Conservation (phyloP, 1,284 basidiomycete genomes). For the Earliella scabrosa region DNA sequence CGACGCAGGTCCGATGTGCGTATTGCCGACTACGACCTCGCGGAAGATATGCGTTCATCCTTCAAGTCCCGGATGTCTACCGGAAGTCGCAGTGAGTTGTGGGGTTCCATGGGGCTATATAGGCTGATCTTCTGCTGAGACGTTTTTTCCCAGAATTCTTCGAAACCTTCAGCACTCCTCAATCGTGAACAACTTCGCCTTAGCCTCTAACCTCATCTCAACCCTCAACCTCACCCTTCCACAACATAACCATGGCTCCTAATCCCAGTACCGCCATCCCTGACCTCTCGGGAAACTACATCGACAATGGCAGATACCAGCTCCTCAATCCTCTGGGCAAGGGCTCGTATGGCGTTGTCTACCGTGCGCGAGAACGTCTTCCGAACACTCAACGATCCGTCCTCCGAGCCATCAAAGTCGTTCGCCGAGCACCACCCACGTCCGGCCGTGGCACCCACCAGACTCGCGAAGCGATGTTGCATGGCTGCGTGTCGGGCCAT, state of each 20-base stretch:
- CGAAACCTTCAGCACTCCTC: background rate
- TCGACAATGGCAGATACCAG: conserved; percentile 43
- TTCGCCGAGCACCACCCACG: conserved; percentile 5
- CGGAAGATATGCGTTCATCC: too few relatives aligned
- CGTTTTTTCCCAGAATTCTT: background rate
- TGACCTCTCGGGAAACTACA: conserved; percentile 22
- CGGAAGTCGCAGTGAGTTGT: background rate
- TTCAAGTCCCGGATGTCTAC: background rate
- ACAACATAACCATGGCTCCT: conserved; percentile 12
- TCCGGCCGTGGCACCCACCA: conserved; percentile 6
- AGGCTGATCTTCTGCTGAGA: background rate
- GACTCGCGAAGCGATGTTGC: conserved; percentile 40
- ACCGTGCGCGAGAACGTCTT: conserved; percentile 43
- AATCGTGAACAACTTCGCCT: background rate
- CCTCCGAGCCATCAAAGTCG: conserved; percentile 31
- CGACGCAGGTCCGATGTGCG: too few relatives aligned
- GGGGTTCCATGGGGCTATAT: background rate
- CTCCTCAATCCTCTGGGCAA: conserved; percentile 58
- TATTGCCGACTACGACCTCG: too few relatives aligned
- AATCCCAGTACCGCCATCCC: conserved; percentile 12
- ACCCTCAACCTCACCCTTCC: conserved; percentile 1
- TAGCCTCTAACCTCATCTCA: background rate
- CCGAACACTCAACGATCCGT: conserved; percentile 17
- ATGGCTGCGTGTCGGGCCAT: conserved; percentile 55
- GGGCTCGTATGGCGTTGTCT: conserved; percentile 70